Evolutionary conservation across 106 monocot species (phyloP).

Genomic region (Gastrodia elata): DNA sequence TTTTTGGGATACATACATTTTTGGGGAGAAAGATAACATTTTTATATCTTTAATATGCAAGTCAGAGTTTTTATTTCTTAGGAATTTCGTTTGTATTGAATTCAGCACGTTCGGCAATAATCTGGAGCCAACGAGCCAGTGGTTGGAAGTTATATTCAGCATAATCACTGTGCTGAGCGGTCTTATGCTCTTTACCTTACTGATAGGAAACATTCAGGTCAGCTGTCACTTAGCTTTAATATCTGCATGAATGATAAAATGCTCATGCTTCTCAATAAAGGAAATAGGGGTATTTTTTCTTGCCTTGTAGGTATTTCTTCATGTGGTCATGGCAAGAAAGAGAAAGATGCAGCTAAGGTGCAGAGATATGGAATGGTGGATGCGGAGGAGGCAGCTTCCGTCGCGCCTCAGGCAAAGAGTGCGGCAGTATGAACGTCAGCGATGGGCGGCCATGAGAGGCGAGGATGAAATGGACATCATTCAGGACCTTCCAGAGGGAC

Average conservation of each 20-base stretch:
- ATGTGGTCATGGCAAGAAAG: slow-evolving; percentile 86
- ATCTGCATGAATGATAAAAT: background rate
- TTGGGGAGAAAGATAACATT: no score
- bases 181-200: slow-evolving; percentile 82
- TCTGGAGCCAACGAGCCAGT: slow-evolving; percentile 85
- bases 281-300: background rate
- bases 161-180: slow-evolving; percentile 72
- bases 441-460: slow-evolving; percentile 76
- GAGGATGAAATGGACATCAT: slow-evolving; percentile 89
- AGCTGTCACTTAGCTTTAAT: background rate
- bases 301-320: slow-evolving; percentile 60
- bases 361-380: slow-evolving; percentile 98
- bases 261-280: background rate
- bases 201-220: slow-evolving; percentile 98
- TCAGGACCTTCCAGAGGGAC: slow-evolving; percentile 71
- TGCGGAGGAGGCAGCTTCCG: slow-evolving; percentile 79
- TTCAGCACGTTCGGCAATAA: slow-evolving; percentile 90
- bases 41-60: background rate
- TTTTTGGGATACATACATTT: background rate
- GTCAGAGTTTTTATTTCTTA: slow-evolving; percentile 1
- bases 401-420: slow-evolving; percentile 77
- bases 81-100: background rate
- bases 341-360: slow-evolving; percentile 79
- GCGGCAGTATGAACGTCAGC: slow-evolving; percentile 68
- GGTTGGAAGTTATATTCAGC: slow-evolving; percentile 92